phyloP scores from a whole-genome alignment of 208 protist species.

The Naegleria fowleri region DNA sequence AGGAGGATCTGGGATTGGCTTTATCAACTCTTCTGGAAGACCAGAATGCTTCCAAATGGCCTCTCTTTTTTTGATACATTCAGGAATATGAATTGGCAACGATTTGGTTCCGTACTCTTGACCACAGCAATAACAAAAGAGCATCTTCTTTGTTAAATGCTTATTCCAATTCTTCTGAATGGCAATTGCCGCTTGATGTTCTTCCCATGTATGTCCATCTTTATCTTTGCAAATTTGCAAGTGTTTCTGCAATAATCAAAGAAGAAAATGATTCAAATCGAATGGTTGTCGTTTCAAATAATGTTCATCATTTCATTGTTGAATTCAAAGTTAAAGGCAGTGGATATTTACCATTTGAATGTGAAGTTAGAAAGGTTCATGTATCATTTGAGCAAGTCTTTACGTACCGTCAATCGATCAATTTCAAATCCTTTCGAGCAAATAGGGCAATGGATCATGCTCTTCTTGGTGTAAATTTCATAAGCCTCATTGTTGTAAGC shows the following conservation, averaged over 20 bases:
- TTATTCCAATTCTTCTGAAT: neutral
- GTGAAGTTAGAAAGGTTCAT: too few species aligned
- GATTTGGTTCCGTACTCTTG: constrained; percentile 41
- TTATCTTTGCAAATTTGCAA: neutral
- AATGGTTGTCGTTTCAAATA: too few species aligned
- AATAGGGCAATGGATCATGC: neutral
- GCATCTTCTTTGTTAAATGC: constrained; percentile 30
- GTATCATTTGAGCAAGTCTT: too few species aligned
- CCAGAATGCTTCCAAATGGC: constrained; percentile 30
- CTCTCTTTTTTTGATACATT: constrained; percentile 36
- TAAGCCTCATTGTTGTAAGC: neutral
- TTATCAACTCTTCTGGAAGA: constrained; percentile 20
- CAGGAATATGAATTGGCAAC: constrained; percentile 39
- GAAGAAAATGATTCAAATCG: too few species aligned
- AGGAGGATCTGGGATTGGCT: constrained; percentile 9
- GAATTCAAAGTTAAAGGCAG: too few species aligned
- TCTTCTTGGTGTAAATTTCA: neutral
- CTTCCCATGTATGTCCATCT: neutral
- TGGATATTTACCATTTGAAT: too few species aligned
- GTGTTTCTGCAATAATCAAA: too few species aligned
- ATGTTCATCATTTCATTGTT: too few species aligned
- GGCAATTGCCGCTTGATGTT: neutral
- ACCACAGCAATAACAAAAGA: constrained; percentile 42
- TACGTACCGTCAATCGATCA: neutral
- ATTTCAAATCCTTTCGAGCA: neutral